phyloP scores from a whole-genome alignment of 2,329 filamentous ascomycete genomes.

The Xylaria sp. region DNA sequence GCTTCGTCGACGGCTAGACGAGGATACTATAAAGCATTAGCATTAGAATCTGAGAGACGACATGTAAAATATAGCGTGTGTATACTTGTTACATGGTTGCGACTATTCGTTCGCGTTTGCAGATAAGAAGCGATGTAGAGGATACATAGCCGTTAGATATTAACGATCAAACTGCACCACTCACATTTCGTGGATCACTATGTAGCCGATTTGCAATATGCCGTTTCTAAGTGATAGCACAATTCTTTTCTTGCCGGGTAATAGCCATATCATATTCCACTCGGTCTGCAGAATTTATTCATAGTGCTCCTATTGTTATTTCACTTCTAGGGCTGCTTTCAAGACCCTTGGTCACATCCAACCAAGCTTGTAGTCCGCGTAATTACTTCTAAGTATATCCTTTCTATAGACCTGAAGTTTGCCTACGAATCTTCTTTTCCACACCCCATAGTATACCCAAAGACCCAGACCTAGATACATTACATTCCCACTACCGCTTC shows the following conservation, averaged over 20 bases:
- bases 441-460: not conserved
- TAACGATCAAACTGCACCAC: not conserved
- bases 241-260: not conserved
- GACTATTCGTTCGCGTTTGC: not conserved
- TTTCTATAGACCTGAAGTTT: not conserved
- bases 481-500: constrained; percentile 60
- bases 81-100: constrained; percentile 13
- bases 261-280: not conserved
- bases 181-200: not conserved
- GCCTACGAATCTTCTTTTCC: not conserved
- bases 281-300: not conserved
- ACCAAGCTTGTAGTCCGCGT: not conserved
- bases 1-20: constrained; percentile 60
- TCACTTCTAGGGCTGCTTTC: not conserved
- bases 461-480: not conserved
- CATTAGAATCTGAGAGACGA: not conserved
- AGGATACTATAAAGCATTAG: constrained; percentile 23
- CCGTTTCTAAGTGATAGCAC: not conserved
- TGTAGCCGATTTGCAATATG: not conserved
- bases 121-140: not conserved
- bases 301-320: not conserved
- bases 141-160: not conserved
- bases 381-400: not conserved
- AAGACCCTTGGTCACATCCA: not conserved
- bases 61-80: not conserved